These are phyloP conservation scores for Cystofilobasidium ferigula DNA, from an alignment of 768 basidiomycete species.

Conservation along the genomic window DNA sequence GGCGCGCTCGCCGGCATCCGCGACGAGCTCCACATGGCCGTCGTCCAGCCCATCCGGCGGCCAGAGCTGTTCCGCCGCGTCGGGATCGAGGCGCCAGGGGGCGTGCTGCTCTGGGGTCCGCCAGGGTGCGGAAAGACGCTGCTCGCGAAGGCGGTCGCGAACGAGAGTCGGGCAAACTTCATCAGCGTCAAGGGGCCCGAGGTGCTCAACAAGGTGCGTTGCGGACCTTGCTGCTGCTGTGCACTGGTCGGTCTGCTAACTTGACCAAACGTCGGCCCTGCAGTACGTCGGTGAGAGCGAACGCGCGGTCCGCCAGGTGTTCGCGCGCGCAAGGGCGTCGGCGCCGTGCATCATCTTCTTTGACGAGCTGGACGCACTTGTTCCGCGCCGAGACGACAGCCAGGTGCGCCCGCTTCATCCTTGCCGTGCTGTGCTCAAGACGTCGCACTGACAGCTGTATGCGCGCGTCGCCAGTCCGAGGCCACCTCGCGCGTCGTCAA, in stretches of 20 bases:
- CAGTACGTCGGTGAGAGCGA: conserved; percentile 98
- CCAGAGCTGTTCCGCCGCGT: conserved; percentile 80
- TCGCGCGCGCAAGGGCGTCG: conserved; percentile 83
- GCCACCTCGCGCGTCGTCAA: conserved; percentile 88
- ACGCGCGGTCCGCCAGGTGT: conserved; percentile 84
- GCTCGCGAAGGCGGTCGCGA: conserved; percentile 95
- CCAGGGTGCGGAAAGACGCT: conserved; percentile 97
- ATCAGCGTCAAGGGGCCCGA: conserved; percentile 98
- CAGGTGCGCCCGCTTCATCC: conserved; percentile 47
- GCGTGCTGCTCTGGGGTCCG: conserved; percentile 95
- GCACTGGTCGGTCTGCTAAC: background rate
- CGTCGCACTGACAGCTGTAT: background rate
- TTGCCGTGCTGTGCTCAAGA: background rate
- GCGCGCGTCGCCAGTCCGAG: conserved; percentile 53
- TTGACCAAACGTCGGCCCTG: too few species aligned
- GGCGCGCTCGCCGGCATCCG: conserved; percentile 78
- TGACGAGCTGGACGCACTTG: conserved; percentile 84
- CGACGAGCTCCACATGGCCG: conserved; percentile 92
- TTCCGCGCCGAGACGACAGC: conserved; percentile 77
- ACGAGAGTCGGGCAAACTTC: conserved; percentile 88
- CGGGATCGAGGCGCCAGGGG: conserved; percentile 82
- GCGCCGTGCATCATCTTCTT: conserved; percentile 93
- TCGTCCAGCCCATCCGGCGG: conserved; percentile 83
- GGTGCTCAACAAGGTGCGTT: conserved; percentile 77
- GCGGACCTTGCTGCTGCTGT: too few species aligned